These are phyloP conservation scores for Amanita molliuscula DNA, from an alignment of 768 basidiomycete species.

Conservation along the genomic window DNA sequence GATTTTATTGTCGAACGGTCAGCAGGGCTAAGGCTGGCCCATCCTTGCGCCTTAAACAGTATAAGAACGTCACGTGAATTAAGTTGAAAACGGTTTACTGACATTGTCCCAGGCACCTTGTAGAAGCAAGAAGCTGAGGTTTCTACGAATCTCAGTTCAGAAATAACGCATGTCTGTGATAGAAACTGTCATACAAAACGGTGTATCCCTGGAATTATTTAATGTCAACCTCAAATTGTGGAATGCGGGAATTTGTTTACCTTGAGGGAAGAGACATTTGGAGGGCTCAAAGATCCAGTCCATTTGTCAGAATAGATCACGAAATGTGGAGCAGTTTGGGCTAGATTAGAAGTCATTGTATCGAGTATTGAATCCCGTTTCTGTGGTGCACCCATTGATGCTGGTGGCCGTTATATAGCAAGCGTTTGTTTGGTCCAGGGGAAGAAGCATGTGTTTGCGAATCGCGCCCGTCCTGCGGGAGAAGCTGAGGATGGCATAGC, in stretches of 20 bases:
- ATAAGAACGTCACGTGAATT: background rate
- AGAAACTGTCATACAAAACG: background rate
- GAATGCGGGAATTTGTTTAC: background rate
- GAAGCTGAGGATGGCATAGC: background rate
- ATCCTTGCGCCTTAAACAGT: background rate
- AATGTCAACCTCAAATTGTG: background rate
- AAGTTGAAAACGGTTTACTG: background rate
- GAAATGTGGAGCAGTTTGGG: background rate
- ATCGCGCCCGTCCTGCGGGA: background rate
- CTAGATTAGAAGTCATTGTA: background rate
- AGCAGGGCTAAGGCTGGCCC: background rate
- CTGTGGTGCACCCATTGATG: background rate
- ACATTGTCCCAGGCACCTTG: conserved; percentile 6
- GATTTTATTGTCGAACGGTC: conserved; percentile 17
- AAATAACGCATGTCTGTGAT: too few relatives aligned
- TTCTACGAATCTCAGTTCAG: background rate
- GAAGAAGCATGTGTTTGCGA: background rate
- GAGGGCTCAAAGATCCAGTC: background rate
- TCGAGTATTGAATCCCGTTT: background rate
- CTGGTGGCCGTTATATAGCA: background rate
- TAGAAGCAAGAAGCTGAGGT: background rate
- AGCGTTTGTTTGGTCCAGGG: background rate
- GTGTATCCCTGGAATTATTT: background rate
- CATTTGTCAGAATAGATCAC: background rate
- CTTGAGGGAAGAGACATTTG: background rate